Evolutionary conservation across 2,329 filamentous ascomycete genomes (phyloP).

Genomic region (Aspergillus uvarum): DNA sequence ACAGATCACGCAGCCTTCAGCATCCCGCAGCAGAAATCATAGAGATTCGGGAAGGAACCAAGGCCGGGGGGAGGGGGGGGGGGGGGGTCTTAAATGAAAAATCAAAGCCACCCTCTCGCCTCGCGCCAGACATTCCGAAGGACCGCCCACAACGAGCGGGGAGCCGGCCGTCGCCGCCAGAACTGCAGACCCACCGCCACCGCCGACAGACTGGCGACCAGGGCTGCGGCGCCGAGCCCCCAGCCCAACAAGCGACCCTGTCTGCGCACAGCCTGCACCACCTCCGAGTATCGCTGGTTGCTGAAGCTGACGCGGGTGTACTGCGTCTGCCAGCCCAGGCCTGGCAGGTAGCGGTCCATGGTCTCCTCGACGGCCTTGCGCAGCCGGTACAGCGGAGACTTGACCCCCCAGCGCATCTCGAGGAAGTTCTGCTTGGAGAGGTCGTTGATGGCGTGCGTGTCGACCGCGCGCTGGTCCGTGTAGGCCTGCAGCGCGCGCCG

Average conservation of each 20-base stretch:
- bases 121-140: conserved; percentile 10
- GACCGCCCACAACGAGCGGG: conserved; percentile 18
- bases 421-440: conserved; percentile 87
- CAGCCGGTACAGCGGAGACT: conserved; percentile 71
- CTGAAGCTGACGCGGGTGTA: conserved; percentile 92
- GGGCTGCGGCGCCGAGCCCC: conserved; percentile 26
- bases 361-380: conserved; percentile 86
- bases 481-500: conserved; percentile 67
- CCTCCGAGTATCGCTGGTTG: conserved; percentile 85
- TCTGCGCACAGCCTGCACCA: conserved; percentile 66
- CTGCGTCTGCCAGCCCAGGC: conserved; percentile 84
- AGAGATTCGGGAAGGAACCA: no score
- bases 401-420: conserved; percentile 88
- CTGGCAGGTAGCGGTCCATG: conserved; percentile 72
- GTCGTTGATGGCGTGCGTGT: conserved; percentile 88
- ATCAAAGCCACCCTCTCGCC: background rate
- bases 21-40: background rate
- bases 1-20: background rate
- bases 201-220: conserved; percentile 30
- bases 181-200: conserved; percentile 27
- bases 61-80: no score
- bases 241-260: conserved; percentile 64
- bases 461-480: conserved; percentile 68
- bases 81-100: background rate
- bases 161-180: conserved; percentile 29